Base-by-base conservation (phyloP, 805 yeast genomes). In the Naumovozyma dairenensis region DNA sequence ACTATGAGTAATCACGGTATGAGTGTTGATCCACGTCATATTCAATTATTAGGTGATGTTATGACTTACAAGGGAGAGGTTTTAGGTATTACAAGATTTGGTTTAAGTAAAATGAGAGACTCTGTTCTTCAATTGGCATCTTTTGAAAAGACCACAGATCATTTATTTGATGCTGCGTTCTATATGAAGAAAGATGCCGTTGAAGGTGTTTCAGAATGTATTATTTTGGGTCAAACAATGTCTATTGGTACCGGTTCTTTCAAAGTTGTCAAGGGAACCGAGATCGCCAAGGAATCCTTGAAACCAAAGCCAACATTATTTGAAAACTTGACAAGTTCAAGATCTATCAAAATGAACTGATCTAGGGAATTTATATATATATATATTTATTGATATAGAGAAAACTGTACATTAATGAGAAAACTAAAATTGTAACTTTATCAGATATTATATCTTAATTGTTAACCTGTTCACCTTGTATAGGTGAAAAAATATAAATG, bases 11-110 rank as follows among this genome's bases (percentile, higher is more conserved):
- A 86, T 62, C 98, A 92, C 67, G 99, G 99, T 62, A 92, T 92
- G 98, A 84, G 94, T 58, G 96, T 92, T 32, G 99, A 92, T 69
- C 98, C 97, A 40, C 94, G 99, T 69, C 99, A 92, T 60, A 87
- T 93, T 57, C 97, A 92, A 65, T 67, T 92, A 30, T 66, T 92
- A 43, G 98, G 98, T 44, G 99, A 92, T 60, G 97, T 92, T 32
- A 92, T 92, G 99, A 85, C 97, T 0, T 92, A 84, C 60, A 92
- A 92, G 63, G 99, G 99, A 39, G 98, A 92, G 57, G 94, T 92
- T 9, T 70, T 93, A 47, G 98, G 99, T 60, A 92, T 92, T 55
- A 92, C 99, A 2, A 74, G 99, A 64, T 92, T 92, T 52, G 99
- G 99, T 46, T 69, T 92, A 47, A 89, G 96, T 50, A 92, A 93